A percentile compares a stretch with the other conserved stretches of the same genome.
phyloP scores from a whole-genome alignment of 2,329 filamentous ascomycete genomes.

The Dothidotthia symphoricarpi region DNA sequence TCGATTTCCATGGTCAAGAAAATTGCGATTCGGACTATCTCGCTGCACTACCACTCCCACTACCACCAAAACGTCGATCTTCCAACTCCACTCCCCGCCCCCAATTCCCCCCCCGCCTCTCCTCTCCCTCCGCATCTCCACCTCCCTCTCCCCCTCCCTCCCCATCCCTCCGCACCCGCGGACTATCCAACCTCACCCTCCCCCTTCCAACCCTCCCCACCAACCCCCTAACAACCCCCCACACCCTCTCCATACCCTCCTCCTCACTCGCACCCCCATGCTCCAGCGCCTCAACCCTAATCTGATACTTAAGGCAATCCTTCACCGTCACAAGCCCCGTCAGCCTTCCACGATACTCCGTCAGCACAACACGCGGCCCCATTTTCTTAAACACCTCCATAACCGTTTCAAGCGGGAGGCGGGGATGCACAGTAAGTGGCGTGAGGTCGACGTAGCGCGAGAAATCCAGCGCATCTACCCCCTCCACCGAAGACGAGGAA shows the following conservation, averaged over 20 bases:
- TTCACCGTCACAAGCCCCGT: slow-evolving; percentile 90
- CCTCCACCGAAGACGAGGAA: slow-evolving; percentile 52
- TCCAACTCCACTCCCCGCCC: slow-evolving; percentile 22
- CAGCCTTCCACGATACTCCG: slow-evolving; percentile 83
- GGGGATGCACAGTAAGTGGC: slow-evolving; percentile 85
- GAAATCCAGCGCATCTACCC: slow-evolving; percentile 74
- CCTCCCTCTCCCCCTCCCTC: slow-evolving; percentile 16
- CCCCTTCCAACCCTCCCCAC: slow-evolving; percentile 21
- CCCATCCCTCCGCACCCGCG: slow-evolving; percentile 19
- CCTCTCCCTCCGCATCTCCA: slow-evolving; percentile 8
- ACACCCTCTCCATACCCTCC: slow-evolving; percentile 33
- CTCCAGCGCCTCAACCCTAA: slow-evolving; percentile 88
- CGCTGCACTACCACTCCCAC: too few relatives aligned
- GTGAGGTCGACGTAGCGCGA: slow-evolving; percentile 85
- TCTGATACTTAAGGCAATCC: slow-evolving; percentile 95
- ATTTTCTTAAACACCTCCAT: slow-evolving; percentile 99
- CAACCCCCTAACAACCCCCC: slow-evolving; percentile 15
- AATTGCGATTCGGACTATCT: too few relatives aligned
- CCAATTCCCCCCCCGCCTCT: slow-evolving; percentile 15
- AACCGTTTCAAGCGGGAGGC: slow-evolving; percentile 88
- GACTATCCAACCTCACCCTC: neutral
- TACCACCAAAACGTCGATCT: slow-evolving; percentile 16
- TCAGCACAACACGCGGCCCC: slow-evolving; percentile 85
- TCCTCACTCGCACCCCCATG: slow-evolving; percentile 50
- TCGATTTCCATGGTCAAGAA: too few relatives aligned